These are phyloP conservation scores for Penicillium canescens DNA, from an alignment of 495 filamentous ascomycete genomes.

Conservation along the genomic window DNA sequence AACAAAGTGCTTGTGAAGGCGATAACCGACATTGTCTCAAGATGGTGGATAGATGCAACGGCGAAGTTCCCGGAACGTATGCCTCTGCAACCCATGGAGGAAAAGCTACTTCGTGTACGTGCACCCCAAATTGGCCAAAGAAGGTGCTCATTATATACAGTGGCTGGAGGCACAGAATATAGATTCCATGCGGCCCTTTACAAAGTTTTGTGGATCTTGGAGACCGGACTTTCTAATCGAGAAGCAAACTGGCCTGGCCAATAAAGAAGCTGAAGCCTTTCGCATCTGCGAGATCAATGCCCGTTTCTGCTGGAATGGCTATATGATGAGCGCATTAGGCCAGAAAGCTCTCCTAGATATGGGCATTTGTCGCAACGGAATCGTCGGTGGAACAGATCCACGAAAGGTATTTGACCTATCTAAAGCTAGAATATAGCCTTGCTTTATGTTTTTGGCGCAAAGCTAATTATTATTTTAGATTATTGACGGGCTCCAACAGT, in stretches of 20 bases:
- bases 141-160: too few relatives aligned
- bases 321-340: slow-evolving; percentile 21
- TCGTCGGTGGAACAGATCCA: slow-evolving; percentile 6
- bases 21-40: slow-evolving; percentile 36
- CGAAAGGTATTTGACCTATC: slow-evolving; percentile 7
- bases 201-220: slow-evolving; percentile 31
- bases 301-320: slow-evolving; percentile 43
- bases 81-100: slow-evolving; percentile 36
- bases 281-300: slow-evolving; percentile 49
- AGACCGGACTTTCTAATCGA: slow-evolving; percentile 48
- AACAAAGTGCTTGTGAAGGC: slow-evolving; percentile 30
- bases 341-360: slow-evolving; percentile 17
- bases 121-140: too few relatives aligned
- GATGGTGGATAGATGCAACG: slow-evolving; percentile 41
- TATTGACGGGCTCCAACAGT: slow-evolving; percentile 11
- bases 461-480: slow-evolving; percentile 16
- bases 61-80: slow-evolving; percentile 37
- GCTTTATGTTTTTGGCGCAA: too few relatives aligned
- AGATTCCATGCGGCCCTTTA: slow-evolving; percentile 6
- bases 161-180: slow-evolving; percentile 11
- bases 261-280: slow-evolving; percentile 18
- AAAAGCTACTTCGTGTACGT: slow-evolving; percentile 26
- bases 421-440: too few relatives aligned
- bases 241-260: not conserved
- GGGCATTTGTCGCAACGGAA: slow-evolving; percentile 5